Evolutionary conservation across 116 monocot genomes (phyloP).

Genomic region (Thalassia testudinum): DNA sequence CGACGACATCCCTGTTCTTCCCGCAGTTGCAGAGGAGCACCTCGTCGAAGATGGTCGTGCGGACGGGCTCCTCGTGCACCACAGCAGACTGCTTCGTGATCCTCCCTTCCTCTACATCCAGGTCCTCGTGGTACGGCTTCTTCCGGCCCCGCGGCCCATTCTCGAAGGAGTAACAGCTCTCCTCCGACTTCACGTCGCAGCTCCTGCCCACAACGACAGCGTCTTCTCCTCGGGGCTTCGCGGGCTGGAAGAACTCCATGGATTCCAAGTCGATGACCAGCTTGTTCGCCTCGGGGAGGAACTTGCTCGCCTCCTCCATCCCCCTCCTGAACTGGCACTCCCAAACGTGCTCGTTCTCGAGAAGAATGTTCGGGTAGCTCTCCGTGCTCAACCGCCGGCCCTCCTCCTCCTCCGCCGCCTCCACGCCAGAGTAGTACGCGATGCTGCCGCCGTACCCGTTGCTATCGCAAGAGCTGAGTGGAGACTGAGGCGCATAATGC

Average conservation of each 20-base stretch:
- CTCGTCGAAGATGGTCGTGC: constrained; percentile 8
- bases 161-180: neutral
- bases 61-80: constrained; percentile 3
- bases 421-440: too few species aligned
- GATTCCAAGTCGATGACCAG: constrained; percentile 20
- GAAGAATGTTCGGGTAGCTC: constrained; percentile 3
- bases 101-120: constrained; percentile 35
- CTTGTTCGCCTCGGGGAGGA: constrained; percentile 40
- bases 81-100: constrained; percentile 50
- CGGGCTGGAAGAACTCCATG: neutral
- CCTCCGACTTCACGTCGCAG: constrained; percentile 12
- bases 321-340: constrained; percentile 39
- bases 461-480: neutral
- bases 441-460: neutral
- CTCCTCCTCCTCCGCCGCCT: neutral
- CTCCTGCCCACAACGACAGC: neutral
- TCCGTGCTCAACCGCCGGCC: neutral
- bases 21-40: constrained; percentile 7
- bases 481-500: constrained; percentile 11
- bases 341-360: constrained; percentile 20
- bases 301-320: constrained; percentile 67
- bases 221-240: neutral
- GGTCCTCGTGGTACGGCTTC: constrained; percentile 33
- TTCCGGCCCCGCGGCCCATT: constrained; percentile 25
- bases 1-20: neutral